Evolutionary conservation across 257 asterid genomes (phyloP), one percentile per base, ranked within the genome.

Genomic region (Ligustrum vulgare): DNA sequence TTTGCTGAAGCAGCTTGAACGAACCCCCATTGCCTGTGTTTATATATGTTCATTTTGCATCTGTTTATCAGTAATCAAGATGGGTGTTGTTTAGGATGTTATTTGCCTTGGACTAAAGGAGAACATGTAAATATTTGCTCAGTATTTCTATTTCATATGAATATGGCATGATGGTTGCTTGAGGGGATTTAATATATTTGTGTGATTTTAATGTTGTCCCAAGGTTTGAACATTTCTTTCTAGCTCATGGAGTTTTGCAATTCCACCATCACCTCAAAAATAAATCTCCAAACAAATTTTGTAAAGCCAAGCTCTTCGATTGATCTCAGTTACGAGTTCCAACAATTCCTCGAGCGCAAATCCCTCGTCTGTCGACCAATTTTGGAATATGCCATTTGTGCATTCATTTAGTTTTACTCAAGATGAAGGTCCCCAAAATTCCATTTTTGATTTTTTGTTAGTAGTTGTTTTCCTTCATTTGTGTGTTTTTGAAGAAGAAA

Each of bases 1-100:
- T 94, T 94, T 80, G 97, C 98, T 25, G 98, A 94, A 77, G 98
- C 98, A 16, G 97, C 97, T 66, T 94, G 86, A 86, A 45, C 28
- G 25, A 11, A n/a, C 16, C 8, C 31, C 1, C 3, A 28, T 3
- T 23, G 0, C 28, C 33, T 3, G 6, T 60, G 34, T 60, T 60
- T 60, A 60, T 60, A 10, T 60, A 23, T 58, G 25, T 7, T 56
- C 25, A 18, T 31, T 20, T 9, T 5, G 62, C 63, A 4, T 54
- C 28, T 54, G 25, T 22, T 58, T 58, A 58, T 58, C 15, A 58
- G 11, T 23, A 28, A 20, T 5, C 32, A 58, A 58, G 16, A 58
- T 20, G 13, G 67, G 16, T 60, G 66, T 2, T 9, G 67, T 25
- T 60, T 56, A 20, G 64, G 23, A 32, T 56, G 64, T 20, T 56